Conservation (phyloP, 2,329 filamentous ascomycete genomes). For the Colletotrichum neosansevieriae region DNA sequence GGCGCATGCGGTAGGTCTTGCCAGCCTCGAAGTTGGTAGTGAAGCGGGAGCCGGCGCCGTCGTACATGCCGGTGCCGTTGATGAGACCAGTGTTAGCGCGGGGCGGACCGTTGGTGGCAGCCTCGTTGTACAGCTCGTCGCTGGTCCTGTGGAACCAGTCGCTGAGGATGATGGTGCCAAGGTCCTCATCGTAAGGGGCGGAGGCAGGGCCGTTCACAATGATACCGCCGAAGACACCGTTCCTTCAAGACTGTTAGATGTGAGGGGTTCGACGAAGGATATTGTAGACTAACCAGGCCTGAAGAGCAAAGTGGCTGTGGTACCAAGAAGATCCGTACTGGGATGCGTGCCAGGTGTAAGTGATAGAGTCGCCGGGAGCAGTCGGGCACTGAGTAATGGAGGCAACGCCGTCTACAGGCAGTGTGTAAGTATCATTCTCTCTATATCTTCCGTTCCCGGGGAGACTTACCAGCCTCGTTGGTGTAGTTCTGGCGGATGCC, state of each 20-base stretch:
- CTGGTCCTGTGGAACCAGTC: constrained; percentile 67
- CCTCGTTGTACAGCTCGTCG: constrained; percentile 50
- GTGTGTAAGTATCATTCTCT: too few relatives aligned
- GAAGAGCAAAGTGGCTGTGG: constrained; percentile 68
- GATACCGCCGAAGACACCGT: constrained; percentile 69
- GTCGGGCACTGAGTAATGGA: constrained; percentile 63
- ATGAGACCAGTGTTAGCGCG: constrained; percentile 59
- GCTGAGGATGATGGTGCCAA: constrained; percentile 68
- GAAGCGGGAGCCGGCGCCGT: constrained; percentile 50
- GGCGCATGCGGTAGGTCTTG: constrained; percentile 59
- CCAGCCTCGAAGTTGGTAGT: constrained; percentile 55
- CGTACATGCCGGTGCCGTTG: constrained; percentile 56
- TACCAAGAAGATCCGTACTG: constrained; percentile 70
- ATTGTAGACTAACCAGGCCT: constrained; percentile 53
- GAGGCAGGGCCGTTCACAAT: constrained; percentile 71
- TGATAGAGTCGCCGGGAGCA: constrained; percentile 63
- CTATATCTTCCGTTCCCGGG: too few relatives aligned
- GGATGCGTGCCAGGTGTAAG: constrained; percentile 69
- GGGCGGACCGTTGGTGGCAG: constrained; percentile 49
- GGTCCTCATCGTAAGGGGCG: constrained; percentile 71
- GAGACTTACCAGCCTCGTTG: constrained; percentile 56
- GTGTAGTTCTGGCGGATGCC: constrained; percentile 67
- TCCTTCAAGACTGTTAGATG: constrained; percentile 32
- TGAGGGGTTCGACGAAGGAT: constrained; percentile 39
- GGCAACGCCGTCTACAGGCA: constrained; percentile 60